These are phyloP conservation scores for Dictyostelium intermedium DNA, from an alignment of 78 protist species.

Conservation along the genomic window DNA sequence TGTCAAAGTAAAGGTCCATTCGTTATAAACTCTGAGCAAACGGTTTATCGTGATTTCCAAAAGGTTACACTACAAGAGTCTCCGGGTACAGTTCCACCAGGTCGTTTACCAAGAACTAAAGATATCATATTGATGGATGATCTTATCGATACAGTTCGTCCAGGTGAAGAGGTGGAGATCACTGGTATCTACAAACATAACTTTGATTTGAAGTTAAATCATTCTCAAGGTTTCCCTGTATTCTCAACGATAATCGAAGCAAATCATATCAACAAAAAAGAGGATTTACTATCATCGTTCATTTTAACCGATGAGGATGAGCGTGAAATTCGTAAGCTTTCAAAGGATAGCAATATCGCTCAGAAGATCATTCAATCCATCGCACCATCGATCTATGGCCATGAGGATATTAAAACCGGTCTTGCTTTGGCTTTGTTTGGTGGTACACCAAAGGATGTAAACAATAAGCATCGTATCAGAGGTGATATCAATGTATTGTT, in stretches of 20 bases:
- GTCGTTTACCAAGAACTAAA: slow-evolving; percentile 98
- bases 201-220: slow-evolving; percentile 90
- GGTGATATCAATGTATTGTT: slow-evolving; percentile 99
- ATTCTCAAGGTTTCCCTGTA: slow-evolving; percentile 98
- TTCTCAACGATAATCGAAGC: slow-evolving; percentile 98
- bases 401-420: slow-evolving; percentile 97
- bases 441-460: slow-evolving; percentile 85
- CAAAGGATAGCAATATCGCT: slow-evolving; percentile 86
- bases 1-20: slow-evolving; percentile 92
- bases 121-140: slow-evolving; percentile 95
- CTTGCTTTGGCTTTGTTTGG: slow-evolving; percentile 98
- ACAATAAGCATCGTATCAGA: slow-evolving; percentile 92
- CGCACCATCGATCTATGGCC: slow-evolving; percentile 99
- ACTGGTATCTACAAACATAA: slow-evolving; percentile 93
- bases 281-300: slow-evolving; percentile 66
- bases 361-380: slow-evolving; percentile 91
- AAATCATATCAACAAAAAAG: slow-evolving; percentile 86
- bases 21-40: slow-evolving; percentile 87
- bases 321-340: slow-evolving; percentile 70
- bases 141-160: slow-evolving; percentile 94
- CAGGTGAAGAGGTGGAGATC: slow-evolving; percentile 98
- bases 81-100: slow-evolving; percentile 99
- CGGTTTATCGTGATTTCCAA: slow-evolving; percentile 98
- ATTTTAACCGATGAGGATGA: slow-evolving; percentile 94
- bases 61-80: slow-evolving; percentile 96